Conservation (phyloP, 2,329 filamentous ascomycete species). For the Aspergillus sojae region DNA sequence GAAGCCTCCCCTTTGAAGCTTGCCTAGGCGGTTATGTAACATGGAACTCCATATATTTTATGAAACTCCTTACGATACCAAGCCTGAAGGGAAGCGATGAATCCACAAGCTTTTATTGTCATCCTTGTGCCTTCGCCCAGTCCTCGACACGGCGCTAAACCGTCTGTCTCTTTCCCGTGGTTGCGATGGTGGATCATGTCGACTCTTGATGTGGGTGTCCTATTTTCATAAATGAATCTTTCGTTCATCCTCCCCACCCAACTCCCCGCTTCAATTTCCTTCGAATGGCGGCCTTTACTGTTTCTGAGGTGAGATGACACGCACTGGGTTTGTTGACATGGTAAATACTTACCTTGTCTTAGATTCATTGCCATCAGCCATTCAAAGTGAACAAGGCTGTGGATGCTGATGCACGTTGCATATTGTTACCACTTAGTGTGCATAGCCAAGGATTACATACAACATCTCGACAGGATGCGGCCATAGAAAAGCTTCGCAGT, state of each 20-base stretch:
- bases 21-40: background rate
- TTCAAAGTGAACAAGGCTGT: background rate
- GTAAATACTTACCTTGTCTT: background rate
- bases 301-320: background rate
- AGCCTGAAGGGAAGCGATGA: slow-evolving; percentile 15
- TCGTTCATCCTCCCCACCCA: background rate
- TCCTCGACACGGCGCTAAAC: background rate
- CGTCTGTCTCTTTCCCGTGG: slow-evolving; percentile 1
- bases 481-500: background rate
- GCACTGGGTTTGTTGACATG: background rate
- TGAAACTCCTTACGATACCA: background rate
- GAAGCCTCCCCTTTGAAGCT: background rate
- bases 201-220: background rate
- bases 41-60: background rate
- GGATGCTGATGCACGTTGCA: background rate
- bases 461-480: background rate
- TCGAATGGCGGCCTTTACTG: background rate
- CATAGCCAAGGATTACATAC: background rate
- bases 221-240: background rate
- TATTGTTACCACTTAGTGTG: background rate
- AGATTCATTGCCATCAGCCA: background rate
- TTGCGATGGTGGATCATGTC: slow-evolving; percentile 4
- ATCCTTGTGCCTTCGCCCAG: background rate
- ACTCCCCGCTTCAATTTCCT: background rate
- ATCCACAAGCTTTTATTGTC: slow-evolving; percentile 14